Conservation (phyloP, 192 early-diverging fungal species). For the Coemansia sp. region DNA sequence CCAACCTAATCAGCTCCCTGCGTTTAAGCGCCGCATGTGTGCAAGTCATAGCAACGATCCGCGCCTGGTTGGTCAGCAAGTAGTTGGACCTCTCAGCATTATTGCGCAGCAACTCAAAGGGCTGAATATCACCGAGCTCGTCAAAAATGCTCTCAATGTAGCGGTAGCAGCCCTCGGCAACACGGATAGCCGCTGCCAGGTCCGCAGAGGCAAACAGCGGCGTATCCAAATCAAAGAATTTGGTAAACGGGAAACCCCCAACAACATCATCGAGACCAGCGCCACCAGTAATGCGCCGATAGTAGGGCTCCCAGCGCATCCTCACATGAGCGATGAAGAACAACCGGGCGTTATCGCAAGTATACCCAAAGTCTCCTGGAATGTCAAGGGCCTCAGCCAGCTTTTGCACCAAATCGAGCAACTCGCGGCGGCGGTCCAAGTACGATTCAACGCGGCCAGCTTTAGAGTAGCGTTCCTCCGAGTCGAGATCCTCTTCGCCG, state of each 20-base stretch:
- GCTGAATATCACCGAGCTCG: constrained; percentile 85
- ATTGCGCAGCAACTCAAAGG: constrained; percentile 88
- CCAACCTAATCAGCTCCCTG: constrained; percentile 77
- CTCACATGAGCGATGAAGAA: constrained; percentile 80
- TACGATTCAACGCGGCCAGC: constrained; percentile 94
- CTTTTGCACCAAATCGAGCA: constrained; percentile 75
- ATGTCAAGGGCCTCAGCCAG: constrained; percentile 75
- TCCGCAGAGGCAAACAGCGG: constrained; percentile 60
- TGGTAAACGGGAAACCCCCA: constrained; percentile 75
- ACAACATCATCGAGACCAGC: not conserved
- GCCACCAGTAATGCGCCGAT: constrained; percentile 27
- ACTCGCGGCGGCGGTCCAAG: constrained; percentile 69
- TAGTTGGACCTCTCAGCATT: constrained; percentile 83
- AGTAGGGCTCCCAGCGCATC: constrained; percentile 73
- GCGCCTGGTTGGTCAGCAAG: constrained; percentile 91
- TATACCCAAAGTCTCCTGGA: constrained; percentile 81
- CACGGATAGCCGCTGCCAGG: constrained; percentile 48
- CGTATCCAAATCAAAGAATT: constrained; percentile 74
- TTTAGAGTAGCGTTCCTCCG: constrained; percentile 80
- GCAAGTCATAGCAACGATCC: constrained; percentile 97
- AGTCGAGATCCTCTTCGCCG: constrained; percentile 85
- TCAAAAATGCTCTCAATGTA: constrained; percentile 80
- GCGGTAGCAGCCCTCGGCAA: constrained; percentile 74
- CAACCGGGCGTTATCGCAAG: constrained; percentile 90
- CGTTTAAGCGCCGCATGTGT: constrained; percentile 93